Evolutionary conservation across 2,329 filamentous ascomycete species (phyloP).

Genomic region (Mycosphaerella sp.): DNA sequence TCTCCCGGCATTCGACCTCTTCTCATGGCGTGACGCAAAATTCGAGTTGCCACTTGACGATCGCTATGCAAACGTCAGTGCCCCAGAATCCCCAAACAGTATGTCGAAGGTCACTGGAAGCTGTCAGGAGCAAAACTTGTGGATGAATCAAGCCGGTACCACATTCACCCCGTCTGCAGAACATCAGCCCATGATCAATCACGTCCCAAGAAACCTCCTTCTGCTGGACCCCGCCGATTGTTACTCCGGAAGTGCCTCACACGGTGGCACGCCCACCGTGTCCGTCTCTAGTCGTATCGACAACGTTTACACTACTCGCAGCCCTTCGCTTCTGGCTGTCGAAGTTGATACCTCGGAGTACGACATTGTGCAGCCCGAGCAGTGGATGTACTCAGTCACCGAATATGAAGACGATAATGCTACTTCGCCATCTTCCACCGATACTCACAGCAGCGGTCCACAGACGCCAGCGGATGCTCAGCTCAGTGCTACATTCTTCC

Average conservation of each 20-base stretch:
- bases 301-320: background rate
- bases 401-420: constrained; percentile 19
- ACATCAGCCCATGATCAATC: background rate
- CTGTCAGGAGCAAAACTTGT: background rate
- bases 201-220: background rate
- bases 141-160: background rate
- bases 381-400: constrained; percentile 17
- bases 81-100: background rate
- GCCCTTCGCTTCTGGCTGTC: constrained; percentile 1
- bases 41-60: background rate
- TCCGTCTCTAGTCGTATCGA: background rate
- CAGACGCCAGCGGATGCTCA: constrained; percentile 16
- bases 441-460: constrained; percentile 16
- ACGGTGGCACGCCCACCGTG: background rate
- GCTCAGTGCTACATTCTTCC: background rate
- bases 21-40: background rate
- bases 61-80: background rate
- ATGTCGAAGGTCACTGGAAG: background rate
- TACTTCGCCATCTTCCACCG: constrained; percentile 19
- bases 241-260: background rate
- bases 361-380: constrained; percentile 14
- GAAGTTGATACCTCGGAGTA: constrained; percentile 21
- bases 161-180: background rate
- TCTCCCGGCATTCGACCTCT: background rate
- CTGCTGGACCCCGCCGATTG: background rate